Evolutionary conservation across 805 yeast genomes (phyloP).

Genomic region (Gaillardinia entomophila): DNA sequence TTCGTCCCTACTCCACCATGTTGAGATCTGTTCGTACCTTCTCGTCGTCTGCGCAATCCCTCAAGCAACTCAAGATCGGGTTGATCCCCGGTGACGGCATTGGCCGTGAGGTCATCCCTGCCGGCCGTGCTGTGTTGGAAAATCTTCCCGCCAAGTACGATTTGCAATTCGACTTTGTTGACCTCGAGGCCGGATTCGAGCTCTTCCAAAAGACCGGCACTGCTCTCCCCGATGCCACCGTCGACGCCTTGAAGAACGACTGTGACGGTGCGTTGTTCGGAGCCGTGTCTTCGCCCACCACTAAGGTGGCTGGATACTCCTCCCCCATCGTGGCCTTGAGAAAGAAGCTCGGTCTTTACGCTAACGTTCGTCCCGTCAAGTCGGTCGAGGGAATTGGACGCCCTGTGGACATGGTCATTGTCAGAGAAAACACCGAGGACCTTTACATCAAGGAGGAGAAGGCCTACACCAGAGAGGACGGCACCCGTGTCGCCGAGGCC

Average conservation of each 20-base stretch:
- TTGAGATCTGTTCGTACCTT: constrained; percentile 15
- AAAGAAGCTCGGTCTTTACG: constrained; percentile 89
- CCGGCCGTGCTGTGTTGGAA: constrained; percentile 85
- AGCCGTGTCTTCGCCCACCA: constrained; percentile 92
- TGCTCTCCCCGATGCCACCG: constrained; percentile 92
- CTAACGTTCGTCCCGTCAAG: constrained; percentile 97
- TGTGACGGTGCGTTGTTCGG: constrained; percentile 98
- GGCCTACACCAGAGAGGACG: constrained; percentile 67
- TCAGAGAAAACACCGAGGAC: constrained; percentile 98
- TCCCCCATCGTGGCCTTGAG: constrained; percentile 99
- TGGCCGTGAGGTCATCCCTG: constrained; percentile 96
- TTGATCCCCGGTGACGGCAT: constrained; percentile 98
- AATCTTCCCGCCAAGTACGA: constrained; percentile 72
- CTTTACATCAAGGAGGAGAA: constrained; percentile 91
- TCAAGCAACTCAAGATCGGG: constrained; percentile 41
- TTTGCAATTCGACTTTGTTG: constrained; percentile 77
- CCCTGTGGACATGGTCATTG: constrained; percentile 96
- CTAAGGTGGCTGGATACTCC: constrained; percentile 92
- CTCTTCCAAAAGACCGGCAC: constrained; percentile 91
- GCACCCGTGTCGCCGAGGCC: constrained; percentile 92
- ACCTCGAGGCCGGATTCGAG: constrained; percentile 92
- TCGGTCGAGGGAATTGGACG: constrained; percentile 80
- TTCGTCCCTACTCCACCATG: neutral
- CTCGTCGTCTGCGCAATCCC: constrained; percentile 23
- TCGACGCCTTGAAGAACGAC: constrained; percentile 62